Evolutionary conservation across 2,329 filamentous ascomycete species (phyloP).

Genomic region (Hypoxylon sp.): DNA sequence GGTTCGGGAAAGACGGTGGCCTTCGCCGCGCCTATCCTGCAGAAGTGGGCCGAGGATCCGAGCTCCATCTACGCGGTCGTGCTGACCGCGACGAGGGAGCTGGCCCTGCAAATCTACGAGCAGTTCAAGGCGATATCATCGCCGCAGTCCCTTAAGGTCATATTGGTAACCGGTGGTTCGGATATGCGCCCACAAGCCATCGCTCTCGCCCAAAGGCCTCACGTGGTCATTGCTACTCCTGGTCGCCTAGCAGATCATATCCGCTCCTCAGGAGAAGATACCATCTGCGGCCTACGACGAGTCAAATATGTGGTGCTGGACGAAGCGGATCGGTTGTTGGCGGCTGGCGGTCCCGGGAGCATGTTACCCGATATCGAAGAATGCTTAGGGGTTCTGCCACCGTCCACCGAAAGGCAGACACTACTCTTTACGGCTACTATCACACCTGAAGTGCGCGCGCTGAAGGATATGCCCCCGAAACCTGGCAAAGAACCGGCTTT

Average conservation of each 20-base stretch:
- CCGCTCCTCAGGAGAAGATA: constrained; percentile 89
- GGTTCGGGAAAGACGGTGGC: constrained; percentile 98
- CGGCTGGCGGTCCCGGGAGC: constrained; percentile 77
- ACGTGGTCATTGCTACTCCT: constrained; percentile 94
- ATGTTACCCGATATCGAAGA: constrained; percentile 96
- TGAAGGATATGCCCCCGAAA: constrained; percentile 80
- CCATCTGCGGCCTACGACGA: constrained; percentile 81
- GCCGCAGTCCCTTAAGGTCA: constrained; percentile 85
- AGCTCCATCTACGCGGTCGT: constrained; percentile 91
- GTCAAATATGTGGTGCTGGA: constrained; percentile 91
- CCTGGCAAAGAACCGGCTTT: constrained; percentile 81
- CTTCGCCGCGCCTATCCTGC: constrained; percentile 93
- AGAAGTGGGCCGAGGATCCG: constrained; percentile 93
- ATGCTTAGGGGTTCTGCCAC: constrained; percentile 84
- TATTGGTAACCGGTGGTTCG: constrained; percentile 90
- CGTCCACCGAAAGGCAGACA: constrained; percentile 84
- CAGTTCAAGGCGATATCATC: constrained; percentile 94
- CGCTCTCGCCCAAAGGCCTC: constrained; percentile 82
- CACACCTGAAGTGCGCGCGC: constrained; percentile 87
- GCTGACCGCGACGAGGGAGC: constrained; percentile 89
- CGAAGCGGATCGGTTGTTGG: constrained; percentile 91
- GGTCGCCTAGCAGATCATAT: constrained; percentile 95
- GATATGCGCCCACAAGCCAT: constrained; percentile 95
- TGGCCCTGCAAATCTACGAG: constrained; percentile 95
- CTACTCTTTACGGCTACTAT: constrained; percentile 96